Conservation (phyloP, 2,329 filamentous ascomycete species). For the Dactylellina haptotyla region DNA sequence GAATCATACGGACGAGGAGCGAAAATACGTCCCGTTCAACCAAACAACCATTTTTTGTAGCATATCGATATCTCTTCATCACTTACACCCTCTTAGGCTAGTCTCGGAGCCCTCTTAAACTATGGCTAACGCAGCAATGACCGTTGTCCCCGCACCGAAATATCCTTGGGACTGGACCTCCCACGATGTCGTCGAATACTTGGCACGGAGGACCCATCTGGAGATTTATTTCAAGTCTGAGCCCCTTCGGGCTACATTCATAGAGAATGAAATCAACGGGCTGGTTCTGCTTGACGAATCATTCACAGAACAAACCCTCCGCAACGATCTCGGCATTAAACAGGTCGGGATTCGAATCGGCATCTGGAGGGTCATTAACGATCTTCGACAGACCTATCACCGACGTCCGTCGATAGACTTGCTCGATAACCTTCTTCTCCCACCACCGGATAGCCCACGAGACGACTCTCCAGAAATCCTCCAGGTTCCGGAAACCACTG, state of each 20-base stretch:
- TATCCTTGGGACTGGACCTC: constrained; percentile 31
- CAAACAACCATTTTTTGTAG: no score
- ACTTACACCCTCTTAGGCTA: no score
- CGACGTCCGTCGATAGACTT: constrained; percentile 1
- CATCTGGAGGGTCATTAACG: constrained; percentile 11
- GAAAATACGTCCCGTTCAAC: no score
- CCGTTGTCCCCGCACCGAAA: constrained; percentile 2
- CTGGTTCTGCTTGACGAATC: neutral
- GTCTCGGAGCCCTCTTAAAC: neutral
- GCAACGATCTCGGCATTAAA: constrained; percentile 2
- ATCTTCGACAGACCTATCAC: constrained; percentile 8
- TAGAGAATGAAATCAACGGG: constrained; percentile 32
- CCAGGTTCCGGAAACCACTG: constrained; percentile 21
- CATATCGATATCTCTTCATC: no score
- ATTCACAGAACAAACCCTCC: constrained; percentile 10
- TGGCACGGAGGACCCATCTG: constrained; percentile 1
- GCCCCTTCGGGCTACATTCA: neutral
- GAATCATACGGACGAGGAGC: no score
- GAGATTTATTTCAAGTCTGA: constrained; percentile 3
- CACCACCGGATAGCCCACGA: neutral
- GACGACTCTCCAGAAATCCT: no score
- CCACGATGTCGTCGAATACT: constrained; percentile 24
- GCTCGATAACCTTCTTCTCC: constrained; percentile 13
- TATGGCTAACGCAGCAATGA: neutral
- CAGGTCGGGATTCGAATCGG: constrained; percentile 12